Base-by-base conservation (phyloP, 495 filamentous ascomycete genomes). In the Choiromyces venosus region DNA sequence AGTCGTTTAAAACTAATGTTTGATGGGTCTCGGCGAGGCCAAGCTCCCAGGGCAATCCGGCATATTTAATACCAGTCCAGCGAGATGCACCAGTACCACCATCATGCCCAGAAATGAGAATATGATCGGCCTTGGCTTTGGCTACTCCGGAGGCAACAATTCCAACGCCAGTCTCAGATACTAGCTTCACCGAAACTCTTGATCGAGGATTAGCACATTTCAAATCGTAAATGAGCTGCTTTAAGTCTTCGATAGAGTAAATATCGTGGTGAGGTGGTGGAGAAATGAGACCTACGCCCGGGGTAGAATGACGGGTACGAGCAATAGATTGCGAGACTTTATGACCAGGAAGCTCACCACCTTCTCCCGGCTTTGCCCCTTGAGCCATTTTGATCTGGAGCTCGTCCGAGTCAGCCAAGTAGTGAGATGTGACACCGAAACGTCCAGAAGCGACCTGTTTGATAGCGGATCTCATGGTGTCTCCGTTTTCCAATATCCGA, bases 311-410 rank as follows among this genome's bases (percentile, higher is more conserved):
- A 75, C 95, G 91, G 46, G 95, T 99, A 76, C 91, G 92, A 73
- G 93, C 95, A 81, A 99, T 99, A 38, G 96, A 91, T 77, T 93
- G 92, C 37, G 96, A 96, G 9, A 99, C 96, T 85, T 99, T 99
- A 86, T 98, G 94, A 38, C 95, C 95, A 40, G 95, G 95, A 75
- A 99, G 88, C 82, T 99, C 95, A 87, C 95, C 95, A 85, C 95
- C 95, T 83, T 99, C 95, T 81, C 95, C 95, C 75, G 95, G 95
- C 87, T 99, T 99, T 69, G 95, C 95, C 79, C 95, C 95, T 84
- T 99, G 95, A 14, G 95, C 95, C 95, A 99, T 99, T 87, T 99
- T 99, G 87, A 99, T 99, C 85, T 99, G 95, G 44, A 99, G 86
- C 84, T 99, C 94, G 82, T 99, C 95, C 19, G 95, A 92, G 82